phyloP scores from a whole-genome alignment of 192 early-diverging fungal genomes.

The Fimicolochytrium jonesii region DNA sequence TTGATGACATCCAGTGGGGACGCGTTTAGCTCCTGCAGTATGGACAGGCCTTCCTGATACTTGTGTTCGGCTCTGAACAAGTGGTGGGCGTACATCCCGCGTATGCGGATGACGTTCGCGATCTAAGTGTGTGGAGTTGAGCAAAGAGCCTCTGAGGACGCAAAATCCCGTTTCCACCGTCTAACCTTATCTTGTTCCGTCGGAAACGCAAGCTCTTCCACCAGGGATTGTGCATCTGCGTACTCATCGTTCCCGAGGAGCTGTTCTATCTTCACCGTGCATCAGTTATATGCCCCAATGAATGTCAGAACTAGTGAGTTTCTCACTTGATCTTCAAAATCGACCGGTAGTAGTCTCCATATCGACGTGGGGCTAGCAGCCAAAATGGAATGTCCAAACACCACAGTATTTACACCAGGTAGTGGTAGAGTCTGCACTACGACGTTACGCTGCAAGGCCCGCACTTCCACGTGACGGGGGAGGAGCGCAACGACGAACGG shows the following conservation, averaged over 20 bases:
- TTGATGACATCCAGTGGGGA: conserved; percentile 57
- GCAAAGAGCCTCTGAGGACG: background rate
- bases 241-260: conserved; percentile 36
- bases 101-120: conserved; percentile 50
- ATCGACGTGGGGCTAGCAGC: conserved; percentile 36
- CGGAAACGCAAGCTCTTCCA: conserved; percentile 53
- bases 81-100: conserved; percentile 52
- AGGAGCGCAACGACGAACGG: conserved; percentile 73
- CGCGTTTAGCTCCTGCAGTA: conserved; percentile 49
- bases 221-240: conserved; percentile 42
- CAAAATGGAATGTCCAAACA: conserved; percentile 21
- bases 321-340: conserved; percentile 56
- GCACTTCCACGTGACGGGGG: conserved; percentile 71
- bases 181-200: conserved; percentile 45
- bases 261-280: conserved; percentile 56
- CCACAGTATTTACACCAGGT: conserved; percentile 40
- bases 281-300: too few species aligned
- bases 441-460: conserved; percentile 76
- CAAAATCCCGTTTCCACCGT: background rate
- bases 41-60: conserved; percentile 46
- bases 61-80: conserved; percentile 45
- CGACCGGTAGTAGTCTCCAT: conserved; percentile 49
- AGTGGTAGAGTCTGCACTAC: conserved; percentile 80
- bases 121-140: conserved; percentile 18
- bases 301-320: too few species aligned